Evolutionary conservation across 2,329 filamentous ascomycete genomes (phyloP), one percentile per base, ranked within the genome.

Genomic region (Salinomyces thailandicus): DNA sequence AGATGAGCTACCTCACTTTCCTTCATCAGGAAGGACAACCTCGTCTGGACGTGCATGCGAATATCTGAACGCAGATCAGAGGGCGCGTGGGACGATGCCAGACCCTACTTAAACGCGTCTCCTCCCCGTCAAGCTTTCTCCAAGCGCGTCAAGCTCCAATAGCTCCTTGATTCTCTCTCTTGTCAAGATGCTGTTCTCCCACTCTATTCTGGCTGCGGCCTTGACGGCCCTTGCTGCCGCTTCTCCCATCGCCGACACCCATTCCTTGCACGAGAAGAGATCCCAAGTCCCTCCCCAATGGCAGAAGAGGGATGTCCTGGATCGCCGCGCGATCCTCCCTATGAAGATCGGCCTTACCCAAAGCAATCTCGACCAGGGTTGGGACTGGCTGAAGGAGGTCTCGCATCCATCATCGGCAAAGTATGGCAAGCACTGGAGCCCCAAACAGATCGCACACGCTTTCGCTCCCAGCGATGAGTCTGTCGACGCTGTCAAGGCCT

Each of bases 401-500:
- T 65, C 64, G 4, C 52, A 65, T 35, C 66, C 64, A 3, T 45
- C 43, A 4, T 68, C 63, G 12, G 35, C 56, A 9, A 61, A 55
- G 4, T 68, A 61, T 45, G 40, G 42, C 14, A 37, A 49, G 41
- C 60, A 64, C 38, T 67, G 62, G 59, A 58, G 59, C 5, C 51
- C 59, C 6, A 55, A 67, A 20, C 42, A 68, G 35, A 55, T 69
- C 26, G 61, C 61, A 29, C 55, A 63, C 24, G 54, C 60, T 7
- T 68, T 68, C 52, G 50, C 12, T 45, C 48, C 30, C 24, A 52
- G 48, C 38, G 36, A 45, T 3, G 64, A 72, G 28, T 59, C 69
- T 4, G 63, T 76, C 3, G 58, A 66, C 12, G 55, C 64, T 1
- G 69, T 77, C 18, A 64, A 64, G 47, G 47, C 60, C 6, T 79